These are phyloP conservation scores for Neobulgaria alba DNA, from an alignment of 2,329 filamentous ascomycete species.

Conservation along the genomic window DNA sequence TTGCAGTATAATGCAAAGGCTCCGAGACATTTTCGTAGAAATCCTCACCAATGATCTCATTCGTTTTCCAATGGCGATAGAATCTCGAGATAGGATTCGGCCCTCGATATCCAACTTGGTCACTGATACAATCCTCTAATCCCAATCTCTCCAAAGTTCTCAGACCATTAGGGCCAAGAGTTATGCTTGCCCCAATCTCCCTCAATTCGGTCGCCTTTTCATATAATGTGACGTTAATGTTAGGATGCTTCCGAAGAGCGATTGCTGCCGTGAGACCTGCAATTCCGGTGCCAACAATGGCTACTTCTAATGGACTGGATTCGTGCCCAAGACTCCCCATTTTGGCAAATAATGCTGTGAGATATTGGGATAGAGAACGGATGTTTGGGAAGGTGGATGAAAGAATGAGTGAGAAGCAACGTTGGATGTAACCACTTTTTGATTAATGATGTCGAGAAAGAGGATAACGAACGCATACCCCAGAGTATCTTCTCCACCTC, in stretches of 20 bases:
- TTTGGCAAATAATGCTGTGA: background rate
- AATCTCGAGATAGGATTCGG: conserved; percentile 28
- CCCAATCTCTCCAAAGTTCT: conserved; percentile 30
- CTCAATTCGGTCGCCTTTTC: conserved; percentile 29
- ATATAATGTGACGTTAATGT: conserved; percentile 30
- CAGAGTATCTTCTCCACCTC: too few relatives aligned
- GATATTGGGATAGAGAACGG: background rate
- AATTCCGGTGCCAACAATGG: conserved; percentile 33
- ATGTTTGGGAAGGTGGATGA: too few relatives aligned
- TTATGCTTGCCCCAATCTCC: conserved; percentile 33
- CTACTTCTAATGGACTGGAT: conserved; percentile 12
- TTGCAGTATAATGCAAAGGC: conserved; percentile 28
- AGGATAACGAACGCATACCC: too few relatives aligned
- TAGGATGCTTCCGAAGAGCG: conserved; percentile 24
- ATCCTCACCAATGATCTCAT: conserved; percentile 30
- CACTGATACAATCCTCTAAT: conserved; percentile 28
- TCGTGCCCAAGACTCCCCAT: background rate
- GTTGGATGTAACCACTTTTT: too few relatives aligned
- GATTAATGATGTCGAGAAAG: too few relatives aligned
- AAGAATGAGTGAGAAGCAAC: too few relatives aligned
- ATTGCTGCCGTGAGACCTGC: conserved; percentile 33
- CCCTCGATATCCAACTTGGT: conserved; percentile 30
- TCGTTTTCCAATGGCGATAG: conserved; percentile 32
- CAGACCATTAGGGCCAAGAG: conserved; percentile 32
- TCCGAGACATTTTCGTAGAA: conserved; percentile 26